Evolutionary conservation across 345 rosid species (phyloP).

Genomic region (Euphorbia pulcherrima): DNA sequence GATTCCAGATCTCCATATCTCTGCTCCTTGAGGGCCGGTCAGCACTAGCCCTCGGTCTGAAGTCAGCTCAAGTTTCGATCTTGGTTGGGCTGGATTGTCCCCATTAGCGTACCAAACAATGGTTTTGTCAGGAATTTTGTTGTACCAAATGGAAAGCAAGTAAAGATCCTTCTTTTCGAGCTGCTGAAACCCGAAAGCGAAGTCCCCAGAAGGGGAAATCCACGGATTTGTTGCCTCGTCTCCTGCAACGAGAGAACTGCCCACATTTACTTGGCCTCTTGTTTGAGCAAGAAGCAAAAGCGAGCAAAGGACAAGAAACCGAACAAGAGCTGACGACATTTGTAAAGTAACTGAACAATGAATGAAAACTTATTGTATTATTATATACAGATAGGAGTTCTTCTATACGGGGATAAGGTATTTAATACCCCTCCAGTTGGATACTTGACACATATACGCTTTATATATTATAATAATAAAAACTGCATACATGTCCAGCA

Average conservation of each 20-base stretch:
- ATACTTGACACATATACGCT: too few relatives aligned
- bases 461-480: too few relatives aligned
- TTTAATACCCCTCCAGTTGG: too few relatives aligned
- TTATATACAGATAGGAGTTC: too few relatives aligned
- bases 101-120: conserved; percentile 34
- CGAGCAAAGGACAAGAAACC: neutral
- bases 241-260: conserved; percentile 8
- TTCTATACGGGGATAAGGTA: too few relatives aligned
- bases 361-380: neutral
- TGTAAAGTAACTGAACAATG: neutral
- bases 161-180: conserved; percentile 14
- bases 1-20: neutral
- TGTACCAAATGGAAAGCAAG: conserved; percentile 35
- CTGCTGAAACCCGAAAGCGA: conserved; percentile 35
- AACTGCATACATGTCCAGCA: too few relatives aligned
- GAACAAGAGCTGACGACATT: neutral
- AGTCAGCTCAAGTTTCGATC: conserved; percentile 28
- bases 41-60: conserved; percentile 23
- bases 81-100: conserved; percentile 15
- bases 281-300: conserved; percentile 5
- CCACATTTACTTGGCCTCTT: neutral
- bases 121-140: conserved; percentile 25
- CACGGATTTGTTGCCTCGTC: conserved; percentile 16
- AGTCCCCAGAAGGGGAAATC: conserved; percentile 25
- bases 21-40: conserved; percentile 15